These are phyloP conservation scores for Fagus crenata DNA, from an alignment of 306 rosid species.

Conservation along the genomic window DNA sequence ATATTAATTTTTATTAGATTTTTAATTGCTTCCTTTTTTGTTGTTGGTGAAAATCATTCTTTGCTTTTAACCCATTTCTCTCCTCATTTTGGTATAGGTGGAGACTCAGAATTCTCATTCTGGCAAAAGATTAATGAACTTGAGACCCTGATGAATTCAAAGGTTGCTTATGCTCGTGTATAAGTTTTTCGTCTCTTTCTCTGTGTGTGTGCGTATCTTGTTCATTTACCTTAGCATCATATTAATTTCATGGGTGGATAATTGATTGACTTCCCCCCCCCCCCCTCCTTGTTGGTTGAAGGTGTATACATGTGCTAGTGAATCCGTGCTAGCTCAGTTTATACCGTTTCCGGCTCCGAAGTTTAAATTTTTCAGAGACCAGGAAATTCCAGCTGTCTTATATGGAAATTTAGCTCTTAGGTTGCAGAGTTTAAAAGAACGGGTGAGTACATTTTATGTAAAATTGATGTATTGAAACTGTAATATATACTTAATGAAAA, in stretches of 20 bases:
- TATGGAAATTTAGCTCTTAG: constrained; percentile 29
- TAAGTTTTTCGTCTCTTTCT: constrained; percentile 3
- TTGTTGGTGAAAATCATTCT: neutral
- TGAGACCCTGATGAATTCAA: constrained; percentile 68
- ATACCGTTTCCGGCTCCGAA: constrained; percentile 66
- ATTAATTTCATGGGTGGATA: neutral
- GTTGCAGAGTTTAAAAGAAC: constrained; percentile 38
- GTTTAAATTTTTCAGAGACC: constrained; percentile 49
- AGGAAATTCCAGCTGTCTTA: constrained; percentile 33
- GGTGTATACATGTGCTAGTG: constrained; percentile 81
- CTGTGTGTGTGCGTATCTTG: neutral
- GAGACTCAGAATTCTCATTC: constrained; percentile 35
- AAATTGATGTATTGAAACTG: neutral
- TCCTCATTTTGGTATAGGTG: constrained; percentile 44
- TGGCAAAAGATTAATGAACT: constrained; percentile 56
- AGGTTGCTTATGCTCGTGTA: constrained; percentile 48
- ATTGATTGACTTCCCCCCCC: constrained; percentile 9
- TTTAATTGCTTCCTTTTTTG: neutral
- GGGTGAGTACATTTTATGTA: constrained; percentile 46
- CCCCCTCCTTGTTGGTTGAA: constrained; percentile 31
- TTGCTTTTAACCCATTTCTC: constrained; percentile 19
- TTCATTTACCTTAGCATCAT: neutral
- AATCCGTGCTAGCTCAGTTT: constrained; percentile 59
- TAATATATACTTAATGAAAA: neutral
- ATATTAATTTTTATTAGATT: constrained; percentile 8